Base-by-base conservation (phyloP, 176 grass and related monocot species). In the Zoysia japonica region DNA sequence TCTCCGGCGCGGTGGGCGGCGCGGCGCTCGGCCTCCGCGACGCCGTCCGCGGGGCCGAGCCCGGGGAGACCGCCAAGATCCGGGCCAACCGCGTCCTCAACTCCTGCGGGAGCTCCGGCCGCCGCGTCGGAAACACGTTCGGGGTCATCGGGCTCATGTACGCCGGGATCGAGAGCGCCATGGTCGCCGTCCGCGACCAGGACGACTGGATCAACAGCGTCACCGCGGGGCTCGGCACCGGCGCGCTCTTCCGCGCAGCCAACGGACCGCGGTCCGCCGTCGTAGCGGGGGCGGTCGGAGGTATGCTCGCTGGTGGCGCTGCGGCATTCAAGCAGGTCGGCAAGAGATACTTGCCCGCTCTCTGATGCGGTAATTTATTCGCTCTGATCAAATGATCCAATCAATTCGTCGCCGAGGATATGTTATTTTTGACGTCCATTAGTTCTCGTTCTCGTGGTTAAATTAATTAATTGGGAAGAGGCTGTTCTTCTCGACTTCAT, bases 181-280 rank as follows among this genome's bases (percentile, higher is more conserved):
- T 98, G 95, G 95, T 94, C 49, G 87, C 92, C 35, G 41, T 64
- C 13, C 89, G 92, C 47, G 84, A 90, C 78, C 72, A 65, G 44
- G 95, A 94, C 79, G 95, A 98, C 75, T 94, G 95, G 95, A 68
- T 94, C 72, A 98, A 98, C 82, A 98, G 88, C 87, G 90, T 98
- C 43, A 38, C 65, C 10, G 88, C 95, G 0, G 95, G 95, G 1
- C 92, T 98, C 17, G 92, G 90, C 60, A 94, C 95, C 2, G 95
- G 95, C 67, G 90, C 88, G 7, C 47, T 98, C 20, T 93, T 93
- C 73, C 77, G 75, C n/a, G 92, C 88, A 15, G 88, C 96, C 51
- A 94, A 91, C 68, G 96, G 96, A 2, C 96, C 90, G 12, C 78
- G 96, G 1, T 99, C 92, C 2, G 92, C 92, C 9, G 90, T 90